Conservation (phyloP, 306 rosid species). For the Purshia tridentata region DNA sequence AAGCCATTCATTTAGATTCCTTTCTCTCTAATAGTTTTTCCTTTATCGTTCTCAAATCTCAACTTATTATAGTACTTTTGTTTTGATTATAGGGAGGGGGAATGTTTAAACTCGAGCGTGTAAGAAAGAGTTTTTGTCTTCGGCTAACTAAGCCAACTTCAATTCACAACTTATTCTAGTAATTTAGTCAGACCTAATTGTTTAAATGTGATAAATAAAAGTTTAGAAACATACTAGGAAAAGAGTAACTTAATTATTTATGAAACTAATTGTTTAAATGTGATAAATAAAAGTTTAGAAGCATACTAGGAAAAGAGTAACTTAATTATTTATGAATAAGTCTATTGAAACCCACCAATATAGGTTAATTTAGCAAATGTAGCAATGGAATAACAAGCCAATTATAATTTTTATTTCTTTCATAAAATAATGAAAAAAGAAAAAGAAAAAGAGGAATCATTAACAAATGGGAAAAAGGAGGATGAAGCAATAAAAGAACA, state of each 20-base stretch:
- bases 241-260: neutral
- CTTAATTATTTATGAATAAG: no score
- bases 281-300: neutral
- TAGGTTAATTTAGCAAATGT: neutral
- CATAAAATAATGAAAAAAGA: neutral
- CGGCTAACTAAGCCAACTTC: no score
- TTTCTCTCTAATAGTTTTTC: neutral
- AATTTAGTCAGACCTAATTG: neutral
- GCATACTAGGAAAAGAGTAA: neutral
- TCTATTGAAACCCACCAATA: neutral
- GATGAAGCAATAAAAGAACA: neutral
- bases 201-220: neutral
- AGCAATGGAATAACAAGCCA: neutral
- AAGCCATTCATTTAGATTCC: neutral
- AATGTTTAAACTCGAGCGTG: no score
- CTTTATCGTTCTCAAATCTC: conserved; percentile 2
- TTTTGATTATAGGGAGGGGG: no score
- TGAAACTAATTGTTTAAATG: neutral
- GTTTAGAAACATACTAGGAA: neutral
- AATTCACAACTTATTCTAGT: conserved; percentile 3
- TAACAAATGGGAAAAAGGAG: neutral
- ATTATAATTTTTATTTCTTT: neutral
- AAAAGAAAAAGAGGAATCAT: neutral
- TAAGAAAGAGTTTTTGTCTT: no score
- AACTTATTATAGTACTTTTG: no score